Conservation (phyloP, 208 protist genomes). For the Leishmania martiniquensis region DNA sequence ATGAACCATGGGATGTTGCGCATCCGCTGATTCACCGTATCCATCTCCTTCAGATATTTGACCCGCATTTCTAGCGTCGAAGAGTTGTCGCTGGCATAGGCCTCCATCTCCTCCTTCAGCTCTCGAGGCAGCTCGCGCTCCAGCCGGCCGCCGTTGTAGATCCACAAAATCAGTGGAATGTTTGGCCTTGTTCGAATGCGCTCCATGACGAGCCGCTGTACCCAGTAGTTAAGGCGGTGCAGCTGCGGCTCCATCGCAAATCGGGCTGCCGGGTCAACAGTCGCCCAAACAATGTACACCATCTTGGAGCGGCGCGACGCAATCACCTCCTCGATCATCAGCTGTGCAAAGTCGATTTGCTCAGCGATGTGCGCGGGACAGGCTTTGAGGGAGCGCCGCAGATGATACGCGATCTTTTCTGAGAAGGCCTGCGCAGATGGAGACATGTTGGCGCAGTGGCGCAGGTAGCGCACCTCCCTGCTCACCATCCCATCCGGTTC, state of each 20-base stretch:
- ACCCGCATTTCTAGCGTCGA: constrained; percentile 83
- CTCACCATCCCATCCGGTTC: constrained; percentile 81
- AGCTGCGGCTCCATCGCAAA: constrained; percentile 88
- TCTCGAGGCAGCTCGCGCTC: constrained; percentile 82
- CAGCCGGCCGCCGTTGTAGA: constrained; percentile 83
- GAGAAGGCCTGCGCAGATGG: constrained; percentile 78
- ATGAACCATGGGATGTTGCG: constrained; percentile 93
- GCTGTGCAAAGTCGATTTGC: constrained; percentile 91
- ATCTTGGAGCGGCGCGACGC: constrained; percentile 83
- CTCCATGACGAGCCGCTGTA: constrained; percentile 79
- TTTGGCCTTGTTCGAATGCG: constrained; percentile 82
- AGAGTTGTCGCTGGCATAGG: constrained; percentile 63
- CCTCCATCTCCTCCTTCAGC: constrained; percentile 71
- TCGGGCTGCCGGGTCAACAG: constrained; percentile 82
- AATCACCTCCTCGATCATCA: constrained; percentile 89
- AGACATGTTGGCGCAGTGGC: constrained; percentile 86
- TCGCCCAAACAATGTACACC: constrained; percentile 93
- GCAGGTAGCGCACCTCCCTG: constrained; percentile 78
- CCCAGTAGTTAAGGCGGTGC: constrained; percentile 87
- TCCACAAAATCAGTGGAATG: constrained; percentile 86
- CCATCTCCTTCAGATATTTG: constrained; percentile 90
- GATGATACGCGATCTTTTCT: constrained; percentile 85
- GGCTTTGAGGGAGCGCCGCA: constrained; percentile 83
- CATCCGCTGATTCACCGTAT: constrained; percentile 92
- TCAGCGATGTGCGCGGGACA: constrained; percentile 87